Evolutionary conservation across 108 stramenopile genomes (phyloP).

Genomic region (Cyclotella choctawhatcheeana): DNA sequence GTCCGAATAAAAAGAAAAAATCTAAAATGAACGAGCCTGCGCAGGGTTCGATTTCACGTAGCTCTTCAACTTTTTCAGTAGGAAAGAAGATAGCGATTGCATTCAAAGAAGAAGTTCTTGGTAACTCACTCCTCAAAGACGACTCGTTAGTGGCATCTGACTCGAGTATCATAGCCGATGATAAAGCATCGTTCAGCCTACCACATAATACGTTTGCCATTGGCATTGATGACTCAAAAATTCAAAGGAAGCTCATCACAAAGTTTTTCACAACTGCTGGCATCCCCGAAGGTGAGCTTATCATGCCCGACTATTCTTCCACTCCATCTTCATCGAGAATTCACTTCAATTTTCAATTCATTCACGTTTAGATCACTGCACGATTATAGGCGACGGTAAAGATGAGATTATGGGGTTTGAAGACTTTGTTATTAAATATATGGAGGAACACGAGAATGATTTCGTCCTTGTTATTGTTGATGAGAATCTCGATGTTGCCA

Average conservation of each 20-base stretch:
- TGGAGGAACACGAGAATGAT: conserved; percentile 49
- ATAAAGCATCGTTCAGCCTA: conserved; percentile 44
- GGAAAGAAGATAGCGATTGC: conserved; percentile 23
- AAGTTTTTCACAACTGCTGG: conserved; percentile 50
- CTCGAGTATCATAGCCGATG: background rate
- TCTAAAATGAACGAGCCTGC: background rate
- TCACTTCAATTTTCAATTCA: conserved; percentile 20
- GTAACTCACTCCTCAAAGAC: background rate
- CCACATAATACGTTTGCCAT: conserved; percentile 56
- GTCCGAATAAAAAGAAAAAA: conserved; percentile 25
- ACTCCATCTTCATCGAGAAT: background rate
- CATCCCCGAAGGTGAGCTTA: conserved; percentile 30
- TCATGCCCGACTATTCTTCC: background rate
- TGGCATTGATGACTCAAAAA: conserved; percentile 64
- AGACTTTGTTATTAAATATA: conserved; percentile 45
- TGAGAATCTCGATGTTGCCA: conserved; percentile 70
- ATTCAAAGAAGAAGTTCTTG: conserved; percentile 26
- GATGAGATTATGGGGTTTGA: conserved; percentile 63
- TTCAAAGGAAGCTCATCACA: conserved; percentile 66
- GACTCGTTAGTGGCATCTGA: background rate
- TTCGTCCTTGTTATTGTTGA: conserved; percentile 65
- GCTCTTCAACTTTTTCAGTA: conserved; percentile 1
- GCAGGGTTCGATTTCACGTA: background rate
- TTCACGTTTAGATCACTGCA: conserved; percentile 35
- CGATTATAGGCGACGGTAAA: conserved; percentile 28